Conservation (phyloP, 441 rosid species). For the Iberis amara region DNA sequence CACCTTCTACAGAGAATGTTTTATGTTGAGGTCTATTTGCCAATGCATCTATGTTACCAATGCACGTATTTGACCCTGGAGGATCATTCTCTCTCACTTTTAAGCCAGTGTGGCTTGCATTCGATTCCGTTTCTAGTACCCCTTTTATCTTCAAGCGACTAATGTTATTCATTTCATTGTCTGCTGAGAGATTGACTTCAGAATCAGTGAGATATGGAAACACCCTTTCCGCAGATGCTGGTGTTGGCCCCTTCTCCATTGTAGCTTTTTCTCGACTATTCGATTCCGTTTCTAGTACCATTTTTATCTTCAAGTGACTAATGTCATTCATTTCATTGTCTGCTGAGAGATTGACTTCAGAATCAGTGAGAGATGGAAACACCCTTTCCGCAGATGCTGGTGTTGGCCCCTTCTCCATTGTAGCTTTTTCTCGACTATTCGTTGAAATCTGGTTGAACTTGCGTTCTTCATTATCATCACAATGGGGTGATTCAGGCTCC, state of each 20-base stretch:
- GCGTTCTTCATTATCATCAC: conserved; percentile 39
- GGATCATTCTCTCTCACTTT: conserved; percentile 29
- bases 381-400: conserved; percentile 28
- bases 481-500: conserved; percentile 45
- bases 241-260: conserved; percentile 25
- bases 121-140: conserved; percentile 26
- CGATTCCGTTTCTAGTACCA: background rate
- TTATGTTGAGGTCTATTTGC: conserved; percentile 24
- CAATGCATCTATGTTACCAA: conserved; percentile 20
- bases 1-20: conserved; percentile 19
- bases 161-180: conserved; percentile 22
- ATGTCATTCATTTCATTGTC: conserved; percentile 22
- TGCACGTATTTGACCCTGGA: conserved; percentile 22
- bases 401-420: conserved; percentile 24
- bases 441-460: conserved; percentile 29
- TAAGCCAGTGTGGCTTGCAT: conserved; percentile 28
- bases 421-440: conserved; percentile 26
- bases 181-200: conserved; percentile 29
- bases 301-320: too few relatives aligned
- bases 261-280: conserved; percentile 26
- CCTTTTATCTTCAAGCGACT: conserved; percentile 26
- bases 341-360: conserved; percentile 29
- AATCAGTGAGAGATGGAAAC: conserved; percentile 25
- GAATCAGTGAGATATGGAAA: conserved; percentile 25
- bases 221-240: conserved; percentile 26